Conservation (phyloP, 129 eudicot species). For the Rutidosis leptorrhynchoides region DNA sequence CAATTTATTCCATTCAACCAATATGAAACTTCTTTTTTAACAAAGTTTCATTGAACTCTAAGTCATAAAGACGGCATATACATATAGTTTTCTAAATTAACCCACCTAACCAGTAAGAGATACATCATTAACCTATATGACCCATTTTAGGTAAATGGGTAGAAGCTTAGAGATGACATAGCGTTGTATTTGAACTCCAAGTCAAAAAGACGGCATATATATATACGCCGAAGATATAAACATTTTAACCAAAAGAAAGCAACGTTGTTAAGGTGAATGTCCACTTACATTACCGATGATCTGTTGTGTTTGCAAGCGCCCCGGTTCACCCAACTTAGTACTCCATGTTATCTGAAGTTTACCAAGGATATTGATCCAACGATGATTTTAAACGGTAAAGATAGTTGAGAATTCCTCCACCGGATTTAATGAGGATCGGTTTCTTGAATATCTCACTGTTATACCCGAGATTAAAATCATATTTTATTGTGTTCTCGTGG, state of each 20-base stretch:
- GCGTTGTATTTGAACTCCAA: not conserved
- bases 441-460: slow-evolving; percentile 67
- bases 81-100: too few species aligned
- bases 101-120: too few species aligned
- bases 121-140: too few species aligned
- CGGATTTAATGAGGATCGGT: slow-evolving; percentile 77
- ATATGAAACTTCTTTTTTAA: too few species aligned
- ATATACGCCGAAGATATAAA: not conserved
- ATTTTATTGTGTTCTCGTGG: not conserved
- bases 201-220: not conserved
- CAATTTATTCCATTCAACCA: too few species aligned
- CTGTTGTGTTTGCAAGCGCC: slow-evolving; percentile 96
- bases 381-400: slow-evolving; percentile 67
- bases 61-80: too few species aligned
- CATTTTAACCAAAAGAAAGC: not conserved
- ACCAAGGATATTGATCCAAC: slow-evolving; percentile 66
- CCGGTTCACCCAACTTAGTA: slow-evolving; percentile 97
- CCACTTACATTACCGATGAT: slow-evolving; percentile 92
- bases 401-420: slow-evolving; percentile 88
- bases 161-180: too few species aligned
- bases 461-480: slow-evolving; percentile 8
- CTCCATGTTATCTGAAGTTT: slow-evolving; percentile 99
- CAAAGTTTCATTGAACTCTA: too few species aligned
- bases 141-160: too few species aligned
- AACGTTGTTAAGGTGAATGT: slow-evolving; percentile 1